A percentile compares a stretch with the other conserved stretches of the same genome.
Evolutionary conservation across 192 early-diverging fungal genomes (phyloP).

Genomic region (Umbelopsis vinacea): DNA sequence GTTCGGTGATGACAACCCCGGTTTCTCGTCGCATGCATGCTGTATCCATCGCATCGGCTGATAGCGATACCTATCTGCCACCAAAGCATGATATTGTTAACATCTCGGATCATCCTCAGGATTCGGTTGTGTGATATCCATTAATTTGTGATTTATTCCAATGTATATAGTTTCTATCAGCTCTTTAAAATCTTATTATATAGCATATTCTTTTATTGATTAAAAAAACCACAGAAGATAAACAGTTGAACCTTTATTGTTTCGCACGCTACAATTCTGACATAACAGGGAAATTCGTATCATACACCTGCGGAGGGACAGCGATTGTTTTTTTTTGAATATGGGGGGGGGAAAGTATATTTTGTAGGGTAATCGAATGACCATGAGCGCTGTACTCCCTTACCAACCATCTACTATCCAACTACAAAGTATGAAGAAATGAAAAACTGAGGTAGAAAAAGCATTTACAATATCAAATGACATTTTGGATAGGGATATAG

Average conservation of each 20-base stretch:
- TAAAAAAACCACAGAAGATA: no score
- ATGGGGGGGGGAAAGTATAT: no score
- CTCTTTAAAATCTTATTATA: not conserved
- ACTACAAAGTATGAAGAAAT: not conserved
- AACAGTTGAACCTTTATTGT: no score
- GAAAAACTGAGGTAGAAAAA: not conserved
- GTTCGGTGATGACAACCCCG: not conserved
- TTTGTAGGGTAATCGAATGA: no score
- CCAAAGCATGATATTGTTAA: constrained; percentile 12
- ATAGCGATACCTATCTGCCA: constrained; percentile 15
- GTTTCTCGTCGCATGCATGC: constrained; percentile 9
- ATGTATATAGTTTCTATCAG: constrained; percentile 1
- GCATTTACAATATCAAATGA: not conserved
- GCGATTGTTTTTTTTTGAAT: no score
- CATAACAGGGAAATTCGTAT: no score
- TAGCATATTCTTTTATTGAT: no score
- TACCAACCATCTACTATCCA: no score
- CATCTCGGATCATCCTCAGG: not conserved
- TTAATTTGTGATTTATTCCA: not conserved
- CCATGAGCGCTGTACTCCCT: no score
- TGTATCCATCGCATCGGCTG: constrained; percentile 7
- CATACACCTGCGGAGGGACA: no score
- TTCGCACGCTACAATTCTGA: no score
- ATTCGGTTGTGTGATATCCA: not conserved
- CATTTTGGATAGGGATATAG: not conserved